Base-by-base conservation (phyloP, 805 yeast genomes). In the Candida hungchunana region DNA sequence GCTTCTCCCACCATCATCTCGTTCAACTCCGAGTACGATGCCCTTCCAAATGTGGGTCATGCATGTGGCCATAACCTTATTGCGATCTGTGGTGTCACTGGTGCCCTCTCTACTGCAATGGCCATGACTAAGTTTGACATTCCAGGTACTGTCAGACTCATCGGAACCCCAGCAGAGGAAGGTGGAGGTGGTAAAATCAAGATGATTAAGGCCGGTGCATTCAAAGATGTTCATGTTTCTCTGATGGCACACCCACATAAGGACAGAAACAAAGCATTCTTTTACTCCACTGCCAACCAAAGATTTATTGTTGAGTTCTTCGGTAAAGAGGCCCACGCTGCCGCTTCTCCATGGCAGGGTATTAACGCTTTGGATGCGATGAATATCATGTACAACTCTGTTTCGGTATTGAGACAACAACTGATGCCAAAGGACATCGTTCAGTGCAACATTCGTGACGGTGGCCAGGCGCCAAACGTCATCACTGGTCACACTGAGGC, bases 101-200 rank as follows among this genome's bases (percentile, higher is more conserved):
- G 31, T 22, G 37, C 42, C 7, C 15, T 38, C 9, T 20, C 37
- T n/a, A 30, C 35, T n/a, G 34, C 37, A 4, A 29, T 18, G 21
- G 42, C 42, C 17, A 38, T 38, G 42, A 10, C 7, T 3, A 33
- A 38, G 30, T 38, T 33, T 14, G 37, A 30, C 26, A 38, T 38
- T 7, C 28, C 37, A 8, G 42, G 42, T 2, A 33, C 37, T 5
- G 37, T 38, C 23, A 38, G 29, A 17, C 26, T 38, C 12, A 33
- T 38, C 15, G 42, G 42, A 3, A 33, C 42, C 3, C 41, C 41
- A 6, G 41, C 41, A 2, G 41, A 37, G 15, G 41, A 37, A 29
- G 41, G 37, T 14, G 41, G 41, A 7, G 41, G 41, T 23, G 41
- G 41, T 14, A 37, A 37, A 34, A 37, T 37, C 28, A 37, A 37